Evolutionary conservation across 371 early-diverging fungal species (phyloP).

Genomic region (Synchytrium microbalum): DNA sequence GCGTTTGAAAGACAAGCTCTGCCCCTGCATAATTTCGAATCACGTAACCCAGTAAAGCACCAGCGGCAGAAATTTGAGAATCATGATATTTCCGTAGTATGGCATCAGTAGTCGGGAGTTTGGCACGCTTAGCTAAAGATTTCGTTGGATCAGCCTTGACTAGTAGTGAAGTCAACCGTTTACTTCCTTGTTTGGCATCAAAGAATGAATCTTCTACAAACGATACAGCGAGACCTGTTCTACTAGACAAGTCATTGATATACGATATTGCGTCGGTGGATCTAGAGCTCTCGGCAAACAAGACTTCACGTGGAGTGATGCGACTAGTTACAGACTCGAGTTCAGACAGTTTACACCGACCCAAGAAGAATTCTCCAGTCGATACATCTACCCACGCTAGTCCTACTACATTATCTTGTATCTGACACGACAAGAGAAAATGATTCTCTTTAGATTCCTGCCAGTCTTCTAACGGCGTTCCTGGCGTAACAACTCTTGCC

Average conservation of each 20-base stretch:
- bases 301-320: not conserved
- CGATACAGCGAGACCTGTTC: conserved; percentile 21
- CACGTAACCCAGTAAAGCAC: not conserved
- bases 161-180: conserved; percentile 1
- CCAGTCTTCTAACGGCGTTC: not conserved
- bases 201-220: conserved; percentile 16
- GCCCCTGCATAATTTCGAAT: not conserved
- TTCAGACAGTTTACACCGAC: not conserved
- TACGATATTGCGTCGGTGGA: not conserved
- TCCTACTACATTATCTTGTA: conserved; percentile 35
- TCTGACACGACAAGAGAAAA: not conserved
- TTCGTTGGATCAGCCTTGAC: not conserved
- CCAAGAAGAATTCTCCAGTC: conserved; percentile 72
- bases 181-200: conserved; percentile 8
- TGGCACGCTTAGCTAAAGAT: not conserved
- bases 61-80: not conserved
- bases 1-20: not conserved
- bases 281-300: not conserved
- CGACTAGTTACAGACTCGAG: not conserved
- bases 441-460: not conserved
- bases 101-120: not conserved
- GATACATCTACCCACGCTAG: conserved; percentile 88
- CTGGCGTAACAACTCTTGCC: not conserved
- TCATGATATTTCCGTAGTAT: not conserved
- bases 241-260: not conserved